These are phyloP conservation scores for Erigeron canadensis DNA, from an alignment of 129 eudicot species.

Conservation along the genomic window DNA sequence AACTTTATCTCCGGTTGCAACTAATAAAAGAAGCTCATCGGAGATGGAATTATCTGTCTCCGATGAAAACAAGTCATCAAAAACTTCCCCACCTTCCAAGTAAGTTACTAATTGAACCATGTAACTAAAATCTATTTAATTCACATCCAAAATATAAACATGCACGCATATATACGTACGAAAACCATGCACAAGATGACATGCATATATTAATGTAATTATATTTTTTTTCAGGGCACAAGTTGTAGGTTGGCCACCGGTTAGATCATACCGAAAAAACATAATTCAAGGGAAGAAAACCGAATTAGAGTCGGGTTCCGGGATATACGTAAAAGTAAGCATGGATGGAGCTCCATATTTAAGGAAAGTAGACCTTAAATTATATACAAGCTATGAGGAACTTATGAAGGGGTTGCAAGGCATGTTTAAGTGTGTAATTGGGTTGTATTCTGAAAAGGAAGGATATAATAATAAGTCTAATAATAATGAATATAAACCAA, in stretches of 20 bases:
- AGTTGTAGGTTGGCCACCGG: conserved; percentile 96
- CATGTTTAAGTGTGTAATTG: conserved; percentile 77
- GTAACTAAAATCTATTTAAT: conserved; percentile 11
- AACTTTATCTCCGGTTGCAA: conserved; percentile 13
- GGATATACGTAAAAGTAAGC: conserved; percentile 77
- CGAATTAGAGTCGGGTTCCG: conserved; percentile 33
- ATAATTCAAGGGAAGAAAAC: conserved; percentile 41
- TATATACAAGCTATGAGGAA: conserved; percentile 64
- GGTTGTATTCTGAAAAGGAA: conserved; percentile 63
- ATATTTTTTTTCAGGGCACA: conserved; percentile 55
- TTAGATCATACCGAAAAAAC: conserved; percentile 71
- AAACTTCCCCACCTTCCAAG: conserved; percentile 60
- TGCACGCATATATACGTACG: not conserved
- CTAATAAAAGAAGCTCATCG: conserved; percentile 58
- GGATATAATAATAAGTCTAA: conserved; percentile 68
- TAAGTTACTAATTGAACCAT: conserved; percentile 42
- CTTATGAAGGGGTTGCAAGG: conserved; percentile 55
- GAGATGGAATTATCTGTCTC: conserved; percentile 44
- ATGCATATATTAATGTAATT: not conserved
- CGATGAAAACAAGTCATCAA: conserved; percentile 33
- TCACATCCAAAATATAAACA: not conserved
- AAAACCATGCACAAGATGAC: not conserved
- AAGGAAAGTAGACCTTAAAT: conserved; percentile 71
- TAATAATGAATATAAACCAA: conserved; percentile 63
- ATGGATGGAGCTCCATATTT: conserved; percentile 93